These are phyloP conservation scores for Nemania abortiva DNA, from an alignment of 2,329 filamentous ascomycete species.

Conservation along the genomic window DNA sequence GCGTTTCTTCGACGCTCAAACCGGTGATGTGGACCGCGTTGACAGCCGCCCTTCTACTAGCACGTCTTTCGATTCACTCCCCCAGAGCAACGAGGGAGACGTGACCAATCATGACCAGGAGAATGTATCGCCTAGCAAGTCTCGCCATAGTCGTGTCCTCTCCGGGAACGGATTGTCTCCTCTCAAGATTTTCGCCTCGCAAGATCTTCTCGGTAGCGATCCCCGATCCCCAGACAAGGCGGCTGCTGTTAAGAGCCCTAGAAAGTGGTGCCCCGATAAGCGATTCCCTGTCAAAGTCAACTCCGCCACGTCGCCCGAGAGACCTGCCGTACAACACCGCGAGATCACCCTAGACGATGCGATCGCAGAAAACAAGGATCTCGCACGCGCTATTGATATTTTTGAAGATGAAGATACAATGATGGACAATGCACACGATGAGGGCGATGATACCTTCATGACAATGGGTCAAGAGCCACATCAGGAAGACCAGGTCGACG, in stretches of 20 bases:
- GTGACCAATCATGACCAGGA: constrained; percentile 55
- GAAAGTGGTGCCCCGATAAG: constrained; percentile 65
- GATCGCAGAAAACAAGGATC: constrained; percentile 65
- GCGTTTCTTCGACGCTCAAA: constrained; percentile 23
- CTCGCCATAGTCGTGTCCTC: constrained; percentile 66
- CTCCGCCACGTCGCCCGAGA: constrained; percentile 36
- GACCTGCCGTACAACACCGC: constrained; percentile 40
- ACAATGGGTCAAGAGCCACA: constrained; percentile 49
- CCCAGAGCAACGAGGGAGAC: constrained; percentile 35
- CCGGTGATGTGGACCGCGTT: not conserved
- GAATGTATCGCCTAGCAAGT: constrained; percentile 61
- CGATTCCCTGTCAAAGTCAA: constrained; percentile 72
- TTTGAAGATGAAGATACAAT: constrained; percentile 65
- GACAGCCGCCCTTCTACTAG: not conserved
- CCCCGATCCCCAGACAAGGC: constrained; percentile 45
- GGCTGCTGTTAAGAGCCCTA: constrained; percentile 48
- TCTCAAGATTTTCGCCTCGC: constrained; percentile 63
- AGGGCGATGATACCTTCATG: constrained; percentile 50
- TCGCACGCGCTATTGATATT: constrained; percentile 71
- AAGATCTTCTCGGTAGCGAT: constrained; percentile 42
- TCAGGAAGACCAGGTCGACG: constrained; percentile 28
- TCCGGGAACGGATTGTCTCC: constrained; percentile 69
- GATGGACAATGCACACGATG: constrained; percentile 50
- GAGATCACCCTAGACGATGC: constrained; percentile 65
- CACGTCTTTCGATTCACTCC: not conserved